These are phyloP conservation scores for Plasmodium vivax DNA, from an alignment of 169 alveolate genomes.

Conservation along the genomic window DNA sequence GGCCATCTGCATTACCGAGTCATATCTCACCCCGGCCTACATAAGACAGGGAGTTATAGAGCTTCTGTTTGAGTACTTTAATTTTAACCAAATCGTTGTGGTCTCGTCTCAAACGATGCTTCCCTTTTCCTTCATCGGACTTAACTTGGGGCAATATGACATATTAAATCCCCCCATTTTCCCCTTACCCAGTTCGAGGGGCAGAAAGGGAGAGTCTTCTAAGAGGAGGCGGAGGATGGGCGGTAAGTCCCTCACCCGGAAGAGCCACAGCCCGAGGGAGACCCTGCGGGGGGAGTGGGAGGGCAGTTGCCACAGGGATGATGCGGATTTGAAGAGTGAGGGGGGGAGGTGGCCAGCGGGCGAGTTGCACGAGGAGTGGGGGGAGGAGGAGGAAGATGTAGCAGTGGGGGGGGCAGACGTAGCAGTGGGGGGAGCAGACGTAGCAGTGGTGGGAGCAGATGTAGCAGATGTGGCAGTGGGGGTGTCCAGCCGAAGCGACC, in stretches of 20 bases:
- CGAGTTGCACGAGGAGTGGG: not conserved
- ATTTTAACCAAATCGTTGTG: constrained; percentile 78
- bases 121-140: constrained; percentile 81
- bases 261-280: not conserved
- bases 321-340: not conserved
- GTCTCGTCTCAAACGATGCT: constrained; percentile 87
- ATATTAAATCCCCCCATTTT: constrained; percentile 66
- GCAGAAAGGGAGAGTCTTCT: not conserved
- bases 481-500: not conserved
- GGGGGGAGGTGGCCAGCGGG: not conserved
- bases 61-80: constrained; percentile 86
- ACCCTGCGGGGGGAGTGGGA: not conserved
- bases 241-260: not conserved
- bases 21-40: constrained; percentile 87
- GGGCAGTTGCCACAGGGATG: too few species aligned
- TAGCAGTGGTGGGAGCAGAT: too few species aligned
- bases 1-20: constrained; percentile 84
- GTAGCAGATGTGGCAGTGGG: too few species aligned
- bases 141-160: constrained; percentile 79
- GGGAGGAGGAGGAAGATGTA: not conserved
- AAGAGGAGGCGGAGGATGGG: not conserved
- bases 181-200: not conserved
- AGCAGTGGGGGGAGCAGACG: not conserved
- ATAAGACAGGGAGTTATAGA: constrained; percentile 88
- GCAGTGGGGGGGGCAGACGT: too few species aligned